Evolutionary conservation across 2,329 filamentous ascomycete genomes (phyloP).

Genomic region (Atkinsonella texensis): DNA sequence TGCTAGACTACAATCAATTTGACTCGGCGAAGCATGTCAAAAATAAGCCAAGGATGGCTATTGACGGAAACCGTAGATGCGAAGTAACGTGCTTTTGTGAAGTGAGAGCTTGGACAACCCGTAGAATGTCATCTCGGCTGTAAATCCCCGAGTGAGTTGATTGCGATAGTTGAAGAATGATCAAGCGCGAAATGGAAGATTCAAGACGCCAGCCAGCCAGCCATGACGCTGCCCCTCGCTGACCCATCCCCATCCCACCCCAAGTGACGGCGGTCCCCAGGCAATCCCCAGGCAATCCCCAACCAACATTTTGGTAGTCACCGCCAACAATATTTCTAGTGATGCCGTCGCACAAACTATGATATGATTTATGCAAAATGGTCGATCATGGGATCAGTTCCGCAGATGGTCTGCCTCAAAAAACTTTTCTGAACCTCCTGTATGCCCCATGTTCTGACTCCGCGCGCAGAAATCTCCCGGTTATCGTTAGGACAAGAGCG

Average conservation of each 20-base stretch:
- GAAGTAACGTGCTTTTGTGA: too few relatives aligned
- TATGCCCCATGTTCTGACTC: constrained; percentile 13
- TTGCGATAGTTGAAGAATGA: too few relatives aligned
- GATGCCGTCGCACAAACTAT: constrained; percentile 5
- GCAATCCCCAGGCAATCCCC: not conserved
- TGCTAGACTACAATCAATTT: constrained; percentile 20
- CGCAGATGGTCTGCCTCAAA: constrained; percentile 21
- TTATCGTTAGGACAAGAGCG: constrained; percentile 26
- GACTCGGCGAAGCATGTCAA: constrained; percentile 6
- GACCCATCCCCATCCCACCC: constrained; percentile 5
- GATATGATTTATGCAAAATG: constrained; percentile 14
- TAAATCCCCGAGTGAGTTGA: too few relatives aligned
- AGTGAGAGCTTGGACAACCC: too few relatives aligned
- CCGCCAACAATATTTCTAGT: not conserved
- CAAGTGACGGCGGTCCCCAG: too few relatives aligned
- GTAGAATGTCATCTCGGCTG: too few relatives aligned
- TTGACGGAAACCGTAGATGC: not conserved
- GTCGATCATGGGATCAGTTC: constrained; percentile 22
- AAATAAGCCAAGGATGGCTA: not conserved
- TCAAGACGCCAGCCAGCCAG: not conserved
- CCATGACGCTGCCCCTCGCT: not conserved
- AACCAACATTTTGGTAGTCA: not conserved
- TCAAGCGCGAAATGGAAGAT: not conserved
- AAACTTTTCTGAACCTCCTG: not conserved
- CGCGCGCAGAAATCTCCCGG: constrained; percentile 25